Conservation (phyloP, 306 rosid genomes). For the Hippophae gyantsensis region DNA sequence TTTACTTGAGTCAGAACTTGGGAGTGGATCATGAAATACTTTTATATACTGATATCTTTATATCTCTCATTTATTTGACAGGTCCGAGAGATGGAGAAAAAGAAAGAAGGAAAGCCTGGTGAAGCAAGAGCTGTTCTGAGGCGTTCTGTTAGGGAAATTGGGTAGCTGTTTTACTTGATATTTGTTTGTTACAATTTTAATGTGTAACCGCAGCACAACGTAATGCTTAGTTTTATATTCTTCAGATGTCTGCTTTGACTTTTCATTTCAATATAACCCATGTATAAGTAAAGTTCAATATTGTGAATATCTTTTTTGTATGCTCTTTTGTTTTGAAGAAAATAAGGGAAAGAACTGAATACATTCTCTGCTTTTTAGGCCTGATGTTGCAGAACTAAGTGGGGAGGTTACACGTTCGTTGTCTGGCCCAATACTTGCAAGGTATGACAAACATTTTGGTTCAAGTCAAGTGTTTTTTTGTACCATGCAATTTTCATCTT, state of each 20-base stretch:
- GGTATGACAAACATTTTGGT: slow-evolving; percentile 27
- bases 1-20: slow-evolving; percentile 20
- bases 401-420: slow-evolving; percentile 73
- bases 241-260: no score
- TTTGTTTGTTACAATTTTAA: no score
- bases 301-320: no score
- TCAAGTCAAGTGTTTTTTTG: background rate
- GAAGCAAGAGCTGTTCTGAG: slow-evolving; percentile 90
- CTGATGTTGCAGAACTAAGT: slow-evolving; percentile 87
- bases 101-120: slow-evolving; percentile 96
- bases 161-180: slow-evolving; percentile 28
- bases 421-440: slow-evolving; percentile 50
- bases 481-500: background rate
- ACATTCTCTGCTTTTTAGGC: slow-evolving; percentile 29
- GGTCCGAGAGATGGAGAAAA: slow-evolving; percentile 97
- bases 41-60: background rate
- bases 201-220: no score
- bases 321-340: no score
- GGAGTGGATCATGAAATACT: slow-evolving; percentile 55
- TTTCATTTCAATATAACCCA: no score
- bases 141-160: slow-evolving; percentile 83
- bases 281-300: no score
- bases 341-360: no score
- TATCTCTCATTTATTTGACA: slow-evolving; percentile 19
- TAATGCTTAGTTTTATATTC: no score